Evolutionary conservation across 139 green algal genomes (phyloP).

Genomic region (Chlamydomonas incerta): DNA sequence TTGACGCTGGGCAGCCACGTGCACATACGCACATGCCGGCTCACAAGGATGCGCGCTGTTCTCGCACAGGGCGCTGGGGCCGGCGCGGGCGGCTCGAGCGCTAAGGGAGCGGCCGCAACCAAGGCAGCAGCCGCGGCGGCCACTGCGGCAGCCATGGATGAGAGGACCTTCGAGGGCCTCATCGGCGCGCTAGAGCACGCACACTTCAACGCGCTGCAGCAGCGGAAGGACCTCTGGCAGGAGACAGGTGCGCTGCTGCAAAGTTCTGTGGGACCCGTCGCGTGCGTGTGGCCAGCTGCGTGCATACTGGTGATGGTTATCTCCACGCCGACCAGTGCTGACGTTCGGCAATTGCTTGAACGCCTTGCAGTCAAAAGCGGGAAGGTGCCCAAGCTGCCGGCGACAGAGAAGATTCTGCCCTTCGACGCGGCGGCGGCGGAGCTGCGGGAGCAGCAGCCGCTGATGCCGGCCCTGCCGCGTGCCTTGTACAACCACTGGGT

Average conservation of each 20-base stretch:
- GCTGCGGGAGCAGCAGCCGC: conserved; percentile 23
- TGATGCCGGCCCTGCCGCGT: conserved; percentile 22
- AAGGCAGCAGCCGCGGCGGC: not conserved
- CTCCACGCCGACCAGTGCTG: no score
- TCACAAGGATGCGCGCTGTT: no score
- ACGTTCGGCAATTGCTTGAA: no score
- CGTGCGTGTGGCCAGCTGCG: no score
- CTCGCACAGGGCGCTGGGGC: no score
- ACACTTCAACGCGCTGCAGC: conserved; percentile 54
- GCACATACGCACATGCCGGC: no score
- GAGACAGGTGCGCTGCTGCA: not conserved
- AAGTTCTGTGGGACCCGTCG: no score
- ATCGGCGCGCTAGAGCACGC: conserved; percentile 53
- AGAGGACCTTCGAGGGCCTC: conserved; percentile 48
- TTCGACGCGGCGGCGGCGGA: conserved; percentile 26
- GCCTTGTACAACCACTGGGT: conserved; percentile 62
- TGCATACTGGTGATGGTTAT: no score
- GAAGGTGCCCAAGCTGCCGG: conserved; percentile 51
- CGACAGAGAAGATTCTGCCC: conserved; percentile 44
- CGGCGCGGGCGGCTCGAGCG: no score
- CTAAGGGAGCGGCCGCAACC: not conserved
- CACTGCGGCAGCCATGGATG: not conserved
- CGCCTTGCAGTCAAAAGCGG: conserved; percentile 40
- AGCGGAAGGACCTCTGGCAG: conserved; percentile 41
- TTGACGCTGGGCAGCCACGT: no score